Conservation (phyloP, 2,329 filamentous ascomycete species). For the Calcarisporium arbuscula region DNA sequence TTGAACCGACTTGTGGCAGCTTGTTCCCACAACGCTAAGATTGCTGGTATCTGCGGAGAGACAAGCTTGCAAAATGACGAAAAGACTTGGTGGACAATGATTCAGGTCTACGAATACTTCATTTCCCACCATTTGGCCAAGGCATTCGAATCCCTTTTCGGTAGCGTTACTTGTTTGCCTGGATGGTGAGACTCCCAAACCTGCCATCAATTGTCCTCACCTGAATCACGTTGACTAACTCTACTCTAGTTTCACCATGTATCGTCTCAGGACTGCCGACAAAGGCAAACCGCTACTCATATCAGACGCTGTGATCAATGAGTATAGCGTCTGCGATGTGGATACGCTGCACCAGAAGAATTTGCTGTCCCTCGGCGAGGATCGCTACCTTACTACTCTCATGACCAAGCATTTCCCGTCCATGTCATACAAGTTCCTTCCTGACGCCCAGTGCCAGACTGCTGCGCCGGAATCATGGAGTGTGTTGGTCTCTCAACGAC, state of each 20-base stretch:
- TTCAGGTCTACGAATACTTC: conserved; percentile 99
- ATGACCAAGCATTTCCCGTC: conserved; percentile 97
- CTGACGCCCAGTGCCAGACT: conserved; percentile 87
- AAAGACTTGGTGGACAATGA: conserved; percentile 98
- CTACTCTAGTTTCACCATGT: conserved; percentile 85
- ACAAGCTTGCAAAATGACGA: conserved; percentile 95
- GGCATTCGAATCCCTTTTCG: conserved; percentile 95
- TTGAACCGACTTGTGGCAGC: conserved; percentile 87
- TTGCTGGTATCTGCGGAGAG: conserved; percentile 95
- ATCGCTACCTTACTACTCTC: conserved; percentile 92
- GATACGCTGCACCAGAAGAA: conserved; percentile 98
- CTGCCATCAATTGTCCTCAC: not conserved
- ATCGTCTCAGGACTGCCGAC: conserved; percentile 87
- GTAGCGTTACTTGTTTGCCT: conserved; percentile 95
- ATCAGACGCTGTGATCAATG: conserved; percentile 76
- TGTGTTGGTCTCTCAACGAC: conserved; percentile 91
- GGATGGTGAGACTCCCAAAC: conserved; percentile 67
- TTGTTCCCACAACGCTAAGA: conserved; percentile 90
- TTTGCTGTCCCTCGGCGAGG: conserved; percentile 84
- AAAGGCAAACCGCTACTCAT: conserved; percentile 94
- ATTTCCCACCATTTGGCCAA: conserved; percentile 97
- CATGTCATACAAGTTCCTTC: conserved; percentile 95
- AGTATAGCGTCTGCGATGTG: conserved; percentile 83
- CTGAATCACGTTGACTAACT: conserved; percentile 26
- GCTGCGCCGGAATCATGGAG: conserved; percentile 92